Base-by-base conservation (phyloP, 106 monocot genomes). In the Dioscorea zingiberensis region DNA sequence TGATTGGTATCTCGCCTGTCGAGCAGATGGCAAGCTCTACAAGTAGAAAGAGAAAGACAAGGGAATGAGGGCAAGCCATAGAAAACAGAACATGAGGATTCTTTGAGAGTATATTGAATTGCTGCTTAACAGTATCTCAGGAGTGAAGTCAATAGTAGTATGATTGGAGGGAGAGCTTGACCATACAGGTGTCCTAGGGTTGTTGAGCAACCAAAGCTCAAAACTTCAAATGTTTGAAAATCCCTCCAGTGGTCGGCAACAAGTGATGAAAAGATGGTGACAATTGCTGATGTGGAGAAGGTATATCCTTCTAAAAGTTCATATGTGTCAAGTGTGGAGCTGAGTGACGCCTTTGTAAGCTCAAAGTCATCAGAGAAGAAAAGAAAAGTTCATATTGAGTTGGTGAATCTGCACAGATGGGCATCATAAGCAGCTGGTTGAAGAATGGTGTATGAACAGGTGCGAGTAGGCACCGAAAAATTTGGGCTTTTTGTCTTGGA, bases 1-100 rank as follows among this genome's bases (percentile, higher is more conserved):
- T 66, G 13, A 75, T 65, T 0, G 61, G 55, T 55, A 80, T 75
- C 12, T 54, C 27, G 7, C 68, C 59, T 8, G 21, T 26, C 9
- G 60, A 29, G 44, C 21, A 29, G n/a, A 25, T 24, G 24, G 56
- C 11, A 15, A 60, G 64, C 58, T 55, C 54, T 60, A 44, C 18
- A 27, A 67, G 67, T 6, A 68, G 45, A 14, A 44, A 28, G 19
- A 69, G 54, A 11, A 47, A 16, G 19, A 32, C 7, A 21, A 69
- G 28, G 25, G 2, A 48, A 29, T 21, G 44, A 23, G 13, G 29
- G 25, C 64, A 70, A 28, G 59, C 47, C 47, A 54, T 47, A 27
- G 48, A 15, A 38, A 38, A 38, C 38, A 38, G 10, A 38, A 38
- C 38, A 2, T 38, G 38, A 38, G 38, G 6, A 0, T 38, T 38